A percentile compares a stretch with the other conserved stretches of the same genome.
Conservation (phyloP, 768 basidiomycete species). For the Suillus spraguei region DNA sequence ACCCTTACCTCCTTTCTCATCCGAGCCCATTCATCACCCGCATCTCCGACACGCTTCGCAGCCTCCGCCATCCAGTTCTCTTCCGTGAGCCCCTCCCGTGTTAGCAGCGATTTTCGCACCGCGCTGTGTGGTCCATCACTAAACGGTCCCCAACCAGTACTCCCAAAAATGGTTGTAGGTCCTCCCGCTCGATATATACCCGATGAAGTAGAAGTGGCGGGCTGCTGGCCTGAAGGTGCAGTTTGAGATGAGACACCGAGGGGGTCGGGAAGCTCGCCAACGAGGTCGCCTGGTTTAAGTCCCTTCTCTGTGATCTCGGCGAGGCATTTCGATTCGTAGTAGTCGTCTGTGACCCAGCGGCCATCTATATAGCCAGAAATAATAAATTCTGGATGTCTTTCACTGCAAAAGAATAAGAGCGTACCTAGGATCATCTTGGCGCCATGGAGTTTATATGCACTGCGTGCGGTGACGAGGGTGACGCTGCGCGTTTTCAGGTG, state of each 20-base stretch:
- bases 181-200: slow-evolving; percentile 89
- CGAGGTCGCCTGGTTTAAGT: slow-evolving; percentile 78
- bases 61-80: slow-evolving; percentile 94
- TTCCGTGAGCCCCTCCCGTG: slow-evolving; percentile 78
- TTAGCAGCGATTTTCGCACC: slow-evolving; percentile 77
- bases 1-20: slow-evolving; percentile 57
- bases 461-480: slow-evolving; percentile 90
- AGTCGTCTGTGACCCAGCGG: slow-evolving; percentile 92
- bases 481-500: slow-evolving; percentile 91
- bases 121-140: slow-evolving; percentile 86
- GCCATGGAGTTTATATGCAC: slow-evolving; percentile 93
- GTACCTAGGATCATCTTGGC: slow-evolving; percentile 85
- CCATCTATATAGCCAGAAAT: slow-evolving; percentile 65
- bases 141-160: slow-evolving; percentile 82
- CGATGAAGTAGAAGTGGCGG: slow-evolving; percentile 33
- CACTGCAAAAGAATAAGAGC: slow-evolving; percentile 25
- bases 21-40: slow-evolving; percentile 64
- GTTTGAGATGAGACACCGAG: slow-evolving; percentile 50
- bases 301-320: slow-evolving; percentile 82
- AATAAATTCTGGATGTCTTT: background rate
- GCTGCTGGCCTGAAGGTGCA: slow-evolving; percentile 38
- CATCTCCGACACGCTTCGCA: slow-evolving; percentile 63
- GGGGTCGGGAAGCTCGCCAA: slow-evolving; percentile 82
- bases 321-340: slow-evolving; percentile 85
- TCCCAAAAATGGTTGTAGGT: slow-evolving; percentile 90